Base-by-base conservation (phyloP, 2,329 filamentous ascomycete genomes). In the Nemania sp. region DNA sequence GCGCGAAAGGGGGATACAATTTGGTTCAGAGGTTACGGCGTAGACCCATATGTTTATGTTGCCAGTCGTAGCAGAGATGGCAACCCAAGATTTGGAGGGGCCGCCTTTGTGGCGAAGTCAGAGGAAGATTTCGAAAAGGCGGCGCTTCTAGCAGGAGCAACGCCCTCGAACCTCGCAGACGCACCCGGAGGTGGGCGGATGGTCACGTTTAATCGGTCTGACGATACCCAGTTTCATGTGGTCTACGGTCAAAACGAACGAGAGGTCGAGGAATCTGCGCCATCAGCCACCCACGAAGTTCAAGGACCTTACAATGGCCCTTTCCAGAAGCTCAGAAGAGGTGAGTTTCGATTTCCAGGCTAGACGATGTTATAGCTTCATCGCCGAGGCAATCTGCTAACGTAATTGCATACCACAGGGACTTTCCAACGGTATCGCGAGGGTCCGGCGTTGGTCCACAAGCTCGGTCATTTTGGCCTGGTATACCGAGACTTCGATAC, bases 11-110 rank as follows among this genome's bases (percentile, higher is more conserved):
- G 66, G 1, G 70, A 76, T 46, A 73, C 65, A 20, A 76, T 80
- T 43, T 84, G 78, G 73, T 82, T 76, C 65, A 77, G 79, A 29
- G 82, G 82, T 1, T 83, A 83, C 61, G 80, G 82, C 13, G 71
- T 68, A 1, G 81, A 84, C 59, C 78, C 78, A 32, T 84, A 79
- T 61, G 71, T 81, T 1, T 83, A 83, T 64, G 78, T 80, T 51
- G 80, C 78, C 10, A 51, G 50, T 13, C 68, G 66, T 60, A 67
- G 60, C 59, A 62, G 53, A 42, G 64, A 68, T 48, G 65, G 64
- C 1, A 59, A 68, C 37, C 58, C 56, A 2, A 61, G 51, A 32
- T 73, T 72, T 52, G 45, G 64, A n/a, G 72, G 71, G 2, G 52
- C 57, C 15, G 62, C 66, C 1, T 74, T 70, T 58, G 73, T 76